Conservation (phyloP, 352 stramenopile genomes). For the Phytophthora parvispora region DNA sequence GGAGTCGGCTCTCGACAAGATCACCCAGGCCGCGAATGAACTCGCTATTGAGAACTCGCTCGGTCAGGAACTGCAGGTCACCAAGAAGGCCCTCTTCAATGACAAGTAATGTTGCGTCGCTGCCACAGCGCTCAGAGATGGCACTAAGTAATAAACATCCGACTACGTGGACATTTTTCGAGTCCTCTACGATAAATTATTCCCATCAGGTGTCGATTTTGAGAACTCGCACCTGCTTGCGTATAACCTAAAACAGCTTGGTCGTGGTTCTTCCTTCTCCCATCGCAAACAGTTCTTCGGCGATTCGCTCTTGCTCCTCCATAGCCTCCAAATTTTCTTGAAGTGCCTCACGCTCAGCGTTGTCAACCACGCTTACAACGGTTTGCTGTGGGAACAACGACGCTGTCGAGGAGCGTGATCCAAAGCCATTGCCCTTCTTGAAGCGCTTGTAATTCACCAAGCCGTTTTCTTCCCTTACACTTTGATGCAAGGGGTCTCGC, state of each 20-base stretch:
- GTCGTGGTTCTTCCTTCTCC: constrained; percentile 64
- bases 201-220: constrained; percentile 9
- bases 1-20: constrained; percentile 88
- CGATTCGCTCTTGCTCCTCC: constrained; percentile 87
- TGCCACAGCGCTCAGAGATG: constrained; percentile 6
- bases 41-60: constrained; percentile 89
- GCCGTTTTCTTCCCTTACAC: constrained; percentile 5
- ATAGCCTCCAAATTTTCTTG: constrained; percentile 73
- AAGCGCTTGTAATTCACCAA: constrained; percentile 88
- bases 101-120: constrained; percentile 62
- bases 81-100: constrained; percentile 90
- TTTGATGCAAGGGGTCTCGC: neutral
- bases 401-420: constrained; percentile 43
- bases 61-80: constrained; percentile 82
- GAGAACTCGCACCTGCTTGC: neutral
- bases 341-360: constrained; percentile 60
- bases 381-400: constrained; percentile 68
- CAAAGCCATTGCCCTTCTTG: constrained; percentile 77
- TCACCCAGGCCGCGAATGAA: constrained; percentile 88
- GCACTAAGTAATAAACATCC: constrained; percentile 37
- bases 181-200: constrained; percentile 35
- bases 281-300: constrained; percentile 87
- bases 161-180: constrained; percentile 20
- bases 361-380: constrained; percentile 75
- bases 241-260: constrained; percentile 55